These are phyloP conservation scores for Oryza meridionalis DNA, from an alignment of 176 grass and related monocot genomes.

Conservation along the genomic window DNA sequence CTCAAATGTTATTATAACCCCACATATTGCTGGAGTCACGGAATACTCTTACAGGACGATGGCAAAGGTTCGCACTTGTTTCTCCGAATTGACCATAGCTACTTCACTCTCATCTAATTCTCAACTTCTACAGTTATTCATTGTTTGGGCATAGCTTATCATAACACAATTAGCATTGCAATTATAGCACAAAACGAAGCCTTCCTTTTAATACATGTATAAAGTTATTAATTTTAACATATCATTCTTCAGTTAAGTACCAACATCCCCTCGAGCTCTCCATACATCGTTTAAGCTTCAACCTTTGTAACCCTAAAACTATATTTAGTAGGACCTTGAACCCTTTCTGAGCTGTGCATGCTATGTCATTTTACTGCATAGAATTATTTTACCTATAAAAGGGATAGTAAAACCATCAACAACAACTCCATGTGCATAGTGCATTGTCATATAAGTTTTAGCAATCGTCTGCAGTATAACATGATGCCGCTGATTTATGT, in stretches of 20 bases:
- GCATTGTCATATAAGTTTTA: not conserved
- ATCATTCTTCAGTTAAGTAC: not conserved
- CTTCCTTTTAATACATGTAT: not conserved
- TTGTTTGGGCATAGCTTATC: conserved; percentile 12
- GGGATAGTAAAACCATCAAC: not conserved
- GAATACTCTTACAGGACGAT: conserved; percentile 81
- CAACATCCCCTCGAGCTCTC: not conserved
- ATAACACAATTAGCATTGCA: not conserved
- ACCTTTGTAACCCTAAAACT: not conserved
- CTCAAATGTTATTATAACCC: conserved; percentile 87
- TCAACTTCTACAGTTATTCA: conserved; percentile 1
- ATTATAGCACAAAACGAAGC: conserved; percentile 2
- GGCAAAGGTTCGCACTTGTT: conserved; percentile 75
- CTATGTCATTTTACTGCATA: not conserved
- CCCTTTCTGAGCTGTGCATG: conserved; percentile 2
- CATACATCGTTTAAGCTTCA: not conserved
- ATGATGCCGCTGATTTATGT: not conserved
- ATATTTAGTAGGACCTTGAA: conserved; percentile 3
- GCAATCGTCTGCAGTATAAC: not conserved
- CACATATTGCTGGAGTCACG: conserved; percentile 84
- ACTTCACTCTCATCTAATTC: not conserved
- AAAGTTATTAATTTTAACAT: not conserved
- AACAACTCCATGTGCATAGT: not conserved
- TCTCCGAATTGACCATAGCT: not conserved
- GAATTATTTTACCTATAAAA: not conserved